Base-by-base conservation (phyloP, 23 red algal species). In the Cyanidiococcus yangmingshanensis region DNA sequence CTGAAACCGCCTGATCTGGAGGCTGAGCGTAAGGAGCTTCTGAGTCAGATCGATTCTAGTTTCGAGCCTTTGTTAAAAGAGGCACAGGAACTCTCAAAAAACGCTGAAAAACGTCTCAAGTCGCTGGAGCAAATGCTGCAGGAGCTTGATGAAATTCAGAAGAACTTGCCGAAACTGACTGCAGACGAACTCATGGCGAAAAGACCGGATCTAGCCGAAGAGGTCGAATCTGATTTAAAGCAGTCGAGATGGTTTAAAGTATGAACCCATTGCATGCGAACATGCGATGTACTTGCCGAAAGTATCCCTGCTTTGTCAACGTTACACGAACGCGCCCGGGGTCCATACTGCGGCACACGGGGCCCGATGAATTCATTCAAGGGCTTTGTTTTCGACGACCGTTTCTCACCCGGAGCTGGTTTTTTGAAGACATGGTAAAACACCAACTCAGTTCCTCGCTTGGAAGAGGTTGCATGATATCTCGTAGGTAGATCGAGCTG, bases 221-320 rank as follows among this genome's bases (percentile, higher is more conserved):
- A 71, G 27, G 32, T 71, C 27, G 63, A 71, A 29, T 25, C 21
- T 29, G 63, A 71, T 71, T 35, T 71, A 29, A 35, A 71, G 63
- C 21, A 71, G 21, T 71, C 21, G n/a, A 25, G 27, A 35, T 71
- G 63, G 63, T 71, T 71, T 30, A 25, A 29, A 7, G 3, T 35
- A 29, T 71, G 27, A 71, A 29, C n/a, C n/a, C n/a, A n/a, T n/a
- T n/a, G n/a, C n/a, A n/a, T n/a, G n/a, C n/a, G n/a, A n/a, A n/a
- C n/a, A n/a, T n/a, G n/a, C n/a, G n/a, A n/a, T n/a, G n/a, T n/a
- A n/a, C n/a, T n/a, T n/a, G n/a, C n/a, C n/a, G n/a, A n/a, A n/a
- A n/a, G n/a, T n/a, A n/a, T n/a, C n/a, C n/a, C n/a, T n/a, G n/a
- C n/a, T n/a, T n/a, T n/a, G n/a, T n/a, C n/a, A n/a, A n/a, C n/a